A percentile compares a stretch with the other conserved stretches of the same genome.
Conservation (phyloP, 768 basidiomycete genomes). For the Ramaria sp. region DNA sequence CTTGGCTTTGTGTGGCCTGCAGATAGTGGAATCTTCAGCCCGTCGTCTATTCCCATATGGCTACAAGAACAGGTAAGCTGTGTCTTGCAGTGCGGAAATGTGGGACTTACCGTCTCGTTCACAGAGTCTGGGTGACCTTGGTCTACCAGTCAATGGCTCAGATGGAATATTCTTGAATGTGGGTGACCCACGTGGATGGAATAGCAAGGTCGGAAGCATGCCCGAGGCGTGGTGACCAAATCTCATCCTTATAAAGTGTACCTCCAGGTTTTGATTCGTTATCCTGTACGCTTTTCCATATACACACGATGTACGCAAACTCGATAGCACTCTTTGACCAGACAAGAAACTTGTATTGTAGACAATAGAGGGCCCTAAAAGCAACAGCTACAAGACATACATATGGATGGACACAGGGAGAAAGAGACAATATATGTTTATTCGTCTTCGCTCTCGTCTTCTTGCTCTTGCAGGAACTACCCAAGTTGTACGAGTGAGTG, state of each 20-base stretch:
- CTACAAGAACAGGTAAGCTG: conserved; percentile 74
- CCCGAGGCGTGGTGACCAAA: conserved; percentile 70
- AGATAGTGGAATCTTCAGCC: conserved; percentile 50
- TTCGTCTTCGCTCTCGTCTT: conserved; percentile 61
- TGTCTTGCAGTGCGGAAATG: not conserved
- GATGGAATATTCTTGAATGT: conserved; percentile 84
- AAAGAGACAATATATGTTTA: conserved; percentile 18
- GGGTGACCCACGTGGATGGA: conserved; percentile 55
- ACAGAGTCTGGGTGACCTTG: conserved; percentile 81
- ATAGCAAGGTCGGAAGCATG: conserved; percentile 61
- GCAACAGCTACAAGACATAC: not conserved
- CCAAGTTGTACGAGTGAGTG: conserved; percentile 3
- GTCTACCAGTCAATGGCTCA: conserved; percentile 82
- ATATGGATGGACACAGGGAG: not conserved
- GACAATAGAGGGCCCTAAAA: not conserved
- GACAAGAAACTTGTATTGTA: not conserved
- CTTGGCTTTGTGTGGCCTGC: conserved; percentile 67
- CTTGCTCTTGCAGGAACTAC: conserved; percentile 86
- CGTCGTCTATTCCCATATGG: conserved; percentile 81
- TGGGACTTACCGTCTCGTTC: not conserved
- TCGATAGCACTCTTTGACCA: too few relatives aligned
- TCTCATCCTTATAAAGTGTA: not conserved
- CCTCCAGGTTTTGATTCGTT: not conserved
- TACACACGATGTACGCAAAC: not conserved
- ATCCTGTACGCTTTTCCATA: not conserved